A percentile compares a stretch with the other conserved stretches of the same genome.
Conservation (phyloP, 73 alveolate species). For the Symbiodinium natans region DNA sequence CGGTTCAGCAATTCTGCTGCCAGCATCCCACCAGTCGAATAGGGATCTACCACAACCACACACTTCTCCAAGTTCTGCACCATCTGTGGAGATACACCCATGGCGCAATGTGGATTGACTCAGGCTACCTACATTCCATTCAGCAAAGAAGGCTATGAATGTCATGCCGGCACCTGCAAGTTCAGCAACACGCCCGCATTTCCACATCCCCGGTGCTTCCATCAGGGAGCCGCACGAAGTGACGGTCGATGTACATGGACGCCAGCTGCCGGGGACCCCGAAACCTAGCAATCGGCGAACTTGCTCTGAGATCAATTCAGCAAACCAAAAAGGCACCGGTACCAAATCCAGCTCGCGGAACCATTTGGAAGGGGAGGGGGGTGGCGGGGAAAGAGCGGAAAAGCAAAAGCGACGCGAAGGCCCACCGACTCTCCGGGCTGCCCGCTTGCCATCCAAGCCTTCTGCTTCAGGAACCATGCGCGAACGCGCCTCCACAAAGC, state of each 20-base stretch:
- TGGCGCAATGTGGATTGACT: no score
- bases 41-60: constrained; percentile 68
- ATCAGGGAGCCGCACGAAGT: constrained; percentile 6
- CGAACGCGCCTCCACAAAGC: background rate
- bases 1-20: constrained; percentile 29
- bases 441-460: constrained; percentile 45
- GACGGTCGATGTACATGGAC: constrained; percentile 52
- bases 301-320: background rate
- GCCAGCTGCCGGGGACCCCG: constrained; percentile 89
- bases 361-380: no score
- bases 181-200: no score
- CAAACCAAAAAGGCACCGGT: no score
- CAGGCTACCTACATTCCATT: no score
- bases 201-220: no score
- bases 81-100: background rate
- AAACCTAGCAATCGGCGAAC: background rate
- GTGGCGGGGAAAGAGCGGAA: background rate
- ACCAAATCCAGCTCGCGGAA: no score
- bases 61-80: background rate
- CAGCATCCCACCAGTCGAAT: constrained; percentile 60
- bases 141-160: no score
- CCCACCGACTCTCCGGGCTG: background rate
- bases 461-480: constrained; percentile 35
- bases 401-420: background rate
- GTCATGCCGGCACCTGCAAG: no score